These are phyloP conservation scores for Salix suchowensis DNA, from an alignment of 345 rosid species.

Conservation along the genomic window DNA sequence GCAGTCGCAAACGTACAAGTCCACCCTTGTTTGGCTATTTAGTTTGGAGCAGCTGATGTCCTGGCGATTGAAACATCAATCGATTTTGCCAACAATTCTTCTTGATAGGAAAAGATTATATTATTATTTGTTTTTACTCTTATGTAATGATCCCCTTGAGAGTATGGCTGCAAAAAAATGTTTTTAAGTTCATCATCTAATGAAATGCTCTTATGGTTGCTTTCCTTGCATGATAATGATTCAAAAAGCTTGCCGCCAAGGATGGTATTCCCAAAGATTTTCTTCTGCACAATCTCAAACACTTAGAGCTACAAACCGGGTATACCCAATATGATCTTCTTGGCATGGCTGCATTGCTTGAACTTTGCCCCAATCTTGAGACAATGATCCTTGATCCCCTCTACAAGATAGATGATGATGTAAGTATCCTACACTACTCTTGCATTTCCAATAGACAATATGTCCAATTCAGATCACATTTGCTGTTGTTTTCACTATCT, in stretches of 20 bases:
- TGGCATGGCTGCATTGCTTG: slow-evolving; percentile 8
- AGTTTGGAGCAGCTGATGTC: neutral
- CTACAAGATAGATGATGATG: slow-evolving; percentile 1
- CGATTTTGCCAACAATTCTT: neutral
- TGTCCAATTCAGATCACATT: neutral
- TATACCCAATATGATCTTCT: slow-evolving; percentile 9
- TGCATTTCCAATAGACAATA: neutral
- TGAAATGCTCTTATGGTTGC: neutral
- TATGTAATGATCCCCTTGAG: neutral
- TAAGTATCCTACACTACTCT: neutral
- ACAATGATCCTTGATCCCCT: slow-evolving; percentile 7
- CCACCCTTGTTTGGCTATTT: neutral
- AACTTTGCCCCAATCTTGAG: slow-evolving; percentile 7
- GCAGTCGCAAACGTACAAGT: neutral
- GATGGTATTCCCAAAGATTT: neutral
- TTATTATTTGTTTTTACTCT: neutral
- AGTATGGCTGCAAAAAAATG: neutral
- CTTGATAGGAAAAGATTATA: neutral
- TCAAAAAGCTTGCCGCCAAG: neutral
- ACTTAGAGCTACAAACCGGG: slow-evolving; percentile 6
- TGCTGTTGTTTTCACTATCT: neutral
- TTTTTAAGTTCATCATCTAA: neutral
- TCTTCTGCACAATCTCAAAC: slow-evolving; percentile 9
- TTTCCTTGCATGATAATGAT: neutral
- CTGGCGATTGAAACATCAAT: neutral